A percentile compares a stretch with the other conserved stretches of the same genome.
phyloP scores from a whole-genome alignment of 768 basidiomycete species.

The Leccinum subtestaceum region DNA sequence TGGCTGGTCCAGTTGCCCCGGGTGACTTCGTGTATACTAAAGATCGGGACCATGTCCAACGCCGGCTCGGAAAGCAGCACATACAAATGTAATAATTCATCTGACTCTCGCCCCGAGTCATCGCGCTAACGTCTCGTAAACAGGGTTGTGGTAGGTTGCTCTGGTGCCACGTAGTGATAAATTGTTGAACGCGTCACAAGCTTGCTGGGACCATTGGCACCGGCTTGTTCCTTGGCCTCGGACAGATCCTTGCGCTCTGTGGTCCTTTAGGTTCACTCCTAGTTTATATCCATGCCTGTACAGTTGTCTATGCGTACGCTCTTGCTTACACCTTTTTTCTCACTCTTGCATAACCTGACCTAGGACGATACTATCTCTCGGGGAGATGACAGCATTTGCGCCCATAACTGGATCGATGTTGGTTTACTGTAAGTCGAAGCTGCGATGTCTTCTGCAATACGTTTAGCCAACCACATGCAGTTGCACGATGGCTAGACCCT shows the following conservation, averaged over 20 bases:
- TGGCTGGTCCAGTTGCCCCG: not conserved
- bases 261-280: slow-evolving; percentile 31
- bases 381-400: slow-evolving; percentile 30
- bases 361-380: slow-evolving; percentile 31
- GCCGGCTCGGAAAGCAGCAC: slow-evolving; percentile 20
- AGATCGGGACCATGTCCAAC: slow-evolving; percentile 19
- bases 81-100: slow-evolving; percentile 17
- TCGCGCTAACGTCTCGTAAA: slow-evolving; percentile 1
- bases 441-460: not conserved
- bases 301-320: slow-evolving; percentile 30
- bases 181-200: slow-evolving; percentile 10
- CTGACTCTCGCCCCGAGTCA: not conserved
- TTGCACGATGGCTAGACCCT: slow-evolving; percentile 33
- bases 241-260: slow-evolving; percentile 23
- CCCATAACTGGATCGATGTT: slow-evolving; percentile 30
- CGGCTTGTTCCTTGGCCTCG: slow-evolving; percentile 32
- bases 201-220: slow-evolving; percentile 33
- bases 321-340: not conserved
- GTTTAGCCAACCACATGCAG: slow-evolving; percentile 10
- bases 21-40: slow-evolving; percentile 17
- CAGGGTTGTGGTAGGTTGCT: slow-evolving; percentile 22
- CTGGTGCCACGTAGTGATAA: not conserved
- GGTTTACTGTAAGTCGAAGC: slow-evolving; percentile 23
- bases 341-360: not conserved
- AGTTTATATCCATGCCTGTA: slow-evolving; percentile 27